phyloP scores from a whole-genome alignment of 257 asterid genomes.

The Ophiorrhiza pumila region DNA sequence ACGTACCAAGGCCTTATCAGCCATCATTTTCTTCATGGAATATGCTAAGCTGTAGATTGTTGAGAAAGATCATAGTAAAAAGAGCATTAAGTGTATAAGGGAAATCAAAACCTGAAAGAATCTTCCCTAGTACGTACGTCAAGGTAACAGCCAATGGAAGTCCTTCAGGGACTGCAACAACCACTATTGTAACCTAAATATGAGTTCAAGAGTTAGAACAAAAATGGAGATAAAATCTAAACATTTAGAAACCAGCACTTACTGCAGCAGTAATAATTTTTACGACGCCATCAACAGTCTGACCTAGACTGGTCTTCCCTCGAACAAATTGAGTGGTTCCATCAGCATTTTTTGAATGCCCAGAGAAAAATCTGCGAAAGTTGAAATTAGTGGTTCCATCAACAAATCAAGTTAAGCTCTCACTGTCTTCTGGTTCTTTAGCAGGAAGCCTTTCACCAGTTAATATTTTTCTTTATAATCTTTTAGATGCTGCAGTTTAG shows the following conservation, averaged over 20 bases:
- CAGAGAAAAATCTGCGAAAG: slow-evolving; percentile 70
- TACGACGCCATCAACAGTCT: slow-evolving; percentile 60
- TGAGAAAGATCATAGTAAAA: slow-evolving; percentile 19
- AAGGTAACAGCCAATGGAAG: slow-evolving; percentile 96
- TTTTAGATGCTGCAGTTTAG: not conserved
- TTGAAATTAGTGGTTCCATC: slow-evolving; percentile 2
- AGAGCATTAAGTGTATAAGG: slow-evolving; percentile 20
- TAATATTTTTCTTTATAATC: not conserved
- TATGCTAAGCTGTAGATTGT: slow-evolving; percentile 74
- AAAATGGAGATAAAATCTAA: slow-evolving; percentile 12
- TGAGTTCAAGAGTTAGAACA: slow-evolving; percentile 32
- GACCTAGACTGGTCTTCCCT: slow-evolving; percentile 56
- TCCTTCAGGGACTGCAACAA: slow-evolving; percentile 98
- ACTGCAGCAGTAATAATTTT: slow-evolving; percentile 84
- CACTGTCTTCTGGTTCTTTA: not conserved
- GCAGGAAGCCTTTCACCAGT: not conserved
- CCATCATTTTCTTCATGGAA: slow-evolving; percentile 99
- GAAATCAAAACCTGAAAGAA: not conserved
- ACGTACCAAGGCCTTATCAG: slow-evolving; percentile 94
- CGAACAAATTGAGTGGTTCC: slow-evolving; percentile 74
- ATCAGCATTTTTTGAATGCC: slow-evolving; percentile 61
- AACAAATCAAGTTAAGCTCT: not conserved
- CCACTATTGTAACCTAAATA: slow-evolving; percentile 92
- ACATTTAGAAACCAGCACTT: slow-evolving; percentile 37
- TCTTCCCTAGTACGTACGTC: slow-evolving; percentile 56